phyloP scores from a whole-genome alignment of 805 yeast species.

The Danielia reshetovae region DNA sequence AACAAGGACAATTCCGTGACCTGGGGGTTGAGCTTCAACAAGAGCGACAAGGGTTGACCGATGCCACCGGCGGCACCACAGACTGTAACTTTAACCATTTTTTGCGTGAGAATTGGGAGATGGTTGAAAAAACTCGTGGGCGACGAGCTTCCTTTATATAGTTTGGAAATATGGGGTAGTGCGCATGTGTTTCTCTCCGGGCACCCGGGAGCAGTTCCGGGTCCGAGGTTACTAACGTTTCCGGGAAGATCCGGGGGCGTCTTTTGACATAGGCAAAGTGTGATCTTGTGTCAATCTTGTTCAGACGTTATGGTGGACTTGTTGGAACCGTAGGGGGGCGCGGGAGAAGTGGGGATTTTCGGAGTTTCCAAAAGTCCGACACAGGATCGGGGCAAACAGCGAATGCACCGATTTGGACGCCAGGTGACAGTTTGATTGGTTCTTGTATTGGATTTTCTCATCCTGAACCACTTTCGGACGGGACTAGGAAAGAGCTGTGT shows the following conservation, averaged over 20 bases:
- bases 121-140: background rate
- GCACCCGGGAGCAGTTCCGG: background rate
- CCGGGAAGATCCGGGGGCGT: too few species aligned
- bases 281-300: too few species aligned
- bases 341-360: background rate
- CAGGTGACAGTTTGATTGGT: too few species aligned
- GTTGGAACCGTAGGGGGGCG: too few species aligned
- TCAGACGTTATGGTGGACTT: too few species aligned
- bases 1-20: constrained; percentile 68
- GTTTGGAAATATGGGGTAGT: background rate
- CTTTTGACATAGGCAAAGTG: too few species aligned
- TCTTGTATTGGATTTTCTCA: too few species aligned
- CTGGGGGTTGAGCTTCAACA: constrained; percentile 65
- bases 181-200: constrained; percentile 1
- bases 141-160: background rate
- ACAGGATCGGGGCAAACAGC: too few species aligned
- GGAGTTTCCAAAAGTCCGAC: background rate
- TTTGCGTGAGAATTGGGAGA: background rate
- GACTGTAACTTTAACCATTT: constrained; percentile 69
- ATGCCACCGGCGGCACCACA: constrained; percentile 94
- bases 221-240: background rate
- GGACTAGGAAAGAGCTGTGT: too few species aligned
- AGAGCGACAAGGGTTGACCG: constrained; percentile 86
- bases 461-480: too few species aligned
- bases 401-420: too few species aligned